Percentiles rank a stretch among this genome's conserved stretches.
These are phyloP conservation scores for Ettlia oleoabundans DNA, from an alignment of 139 green algal genomes.

Conservation along the genomic window DNA sequence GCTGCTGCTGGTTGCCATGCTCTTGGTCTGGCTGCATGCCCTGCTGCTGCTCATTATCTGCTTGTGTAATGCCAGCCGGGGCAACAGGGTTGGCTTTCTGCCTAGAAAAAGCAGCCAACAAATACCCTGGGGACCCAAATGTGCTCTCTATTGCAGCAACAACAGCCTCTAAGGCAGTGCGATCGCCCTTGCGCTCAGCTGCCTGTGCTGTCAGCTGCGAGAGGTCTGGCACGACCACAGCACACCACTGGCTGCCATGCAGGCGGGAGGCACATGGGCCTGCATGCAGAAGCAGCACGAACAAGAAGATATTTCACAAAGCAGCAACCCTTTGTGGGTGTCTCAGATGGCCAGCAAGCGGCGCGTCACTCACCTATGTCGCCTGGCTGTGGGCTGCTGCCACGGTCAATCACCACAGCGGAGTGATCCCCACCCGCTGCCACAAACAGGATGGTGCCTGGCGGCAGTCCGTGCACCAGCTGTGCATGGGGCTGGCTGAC, in stretches of 20 bases:
- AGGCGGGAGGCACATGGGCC: neutral
- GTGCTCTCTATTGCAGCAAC: slow-evolving; percentile 44
- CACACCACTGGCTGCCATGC: neutral
- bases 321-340: too few relatives aligned
- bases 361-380: neutral
- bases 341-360: neutral
- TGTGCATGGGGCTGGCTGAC: slow-evolving; percentile 27
- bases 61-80: slow-evolving; percentile 6
- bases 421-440: slow-evolving; percentile 43
- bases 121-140: slow-evolving; percentile 51
- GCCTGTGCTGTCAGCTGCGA: slow-evolving; percentile 18
- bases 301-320: too few relatives aligned
- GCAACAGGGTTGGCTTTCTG: neutral
- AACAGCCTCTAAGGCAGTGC: neutral
- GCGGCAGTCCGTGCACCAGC: slow-evolving; percentile 36
- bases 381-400: neutral
- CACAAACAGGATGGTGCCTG: slow-evolving; percentile 19
- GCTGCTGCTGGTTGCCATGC: neutral
- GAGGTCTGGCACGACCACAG: slow-evolving; percentile 35
- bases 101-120: slow-evolving; percentile 30
- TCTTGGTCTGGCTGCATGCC: neutral
- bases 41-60: slow-evolving; percentile 7
- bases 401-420: neutral
- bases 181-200: neutral
- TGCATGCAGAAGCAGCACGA: neutral